Conservation (phyloP, 495 filamentous ascomycete genomes). For the Emericellopsis terricola region DNA sequence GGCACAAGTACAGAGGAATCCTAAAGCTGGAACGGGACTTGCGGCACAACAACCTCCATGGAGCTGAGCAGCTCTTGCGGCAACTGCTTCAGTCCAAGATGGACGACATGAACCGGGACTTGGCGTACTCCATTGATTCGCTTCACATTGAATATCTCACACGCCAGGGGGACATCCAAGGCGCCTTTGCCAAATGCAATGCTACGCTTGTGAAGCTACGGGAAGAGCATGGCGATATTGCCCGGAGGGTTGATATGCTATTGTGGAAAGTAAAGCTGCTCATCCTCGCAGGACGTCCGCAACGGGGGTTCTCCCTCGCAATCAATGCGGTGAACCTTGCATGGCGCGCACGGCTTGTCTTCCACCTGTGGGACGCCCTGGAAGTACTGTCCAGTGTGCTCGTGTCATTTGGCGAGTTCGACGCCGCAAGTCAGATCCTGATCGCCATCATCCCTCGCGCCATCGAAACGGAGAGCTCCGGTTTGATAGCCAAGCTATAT, state of each 20-base stretch:
- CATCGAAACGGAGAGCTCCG: constrained; percentile 53
- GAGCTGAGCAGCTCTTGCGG: constrained; percentile 47
- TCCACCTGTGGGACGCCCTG: constrained; percentile 62
- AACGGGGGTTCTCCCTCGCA: constrained; percentile 68
- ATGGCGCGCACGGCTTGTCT: constrained; percentile 50
- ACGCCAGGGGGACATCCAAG: constrained; percentile 39
- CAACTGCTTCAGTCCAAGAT: constrained; percentile 31
- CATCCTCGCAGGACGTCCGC: constrained; percentile 47
- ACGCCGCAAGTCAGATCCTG: constrained; percentile 46
- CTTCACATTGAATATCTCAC: constrained; percentile 55
- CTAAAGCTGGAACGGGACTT: constrained; percentile 54
- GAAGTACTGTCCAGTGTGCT: constrained; percentile 51
- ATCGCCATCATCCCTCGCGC: constrained; percentile 66
- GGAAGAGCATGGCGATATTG: constrained; percentile 54
- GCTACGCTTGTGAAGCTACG: constrained; percentile 42
- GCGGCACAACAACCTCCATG: constrained; percentile 49
- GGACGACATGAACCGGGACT: constrained; percentile 42
- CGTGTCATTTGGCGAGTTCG: constrained; percentile 55
- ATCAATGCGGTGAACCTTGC: constrained; percentile 66
- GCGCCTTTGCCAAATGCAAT: constrained; percentile 53
- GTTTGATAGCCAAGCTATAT: constrained; percentile 49
- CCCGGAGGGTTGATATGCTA: constrained; percentile 57
- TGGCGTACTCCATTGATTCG: constrained; percentile 49
- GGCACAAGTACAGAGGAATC: constrained; percentile 54
- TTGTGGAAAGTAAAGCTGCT: constrained; percentile 60